These are phyloP conservation scores for Chrysochromulina tobinii DNA, from an alignment of 78 protist genomes.

Conservation along the genomic window DNA sequence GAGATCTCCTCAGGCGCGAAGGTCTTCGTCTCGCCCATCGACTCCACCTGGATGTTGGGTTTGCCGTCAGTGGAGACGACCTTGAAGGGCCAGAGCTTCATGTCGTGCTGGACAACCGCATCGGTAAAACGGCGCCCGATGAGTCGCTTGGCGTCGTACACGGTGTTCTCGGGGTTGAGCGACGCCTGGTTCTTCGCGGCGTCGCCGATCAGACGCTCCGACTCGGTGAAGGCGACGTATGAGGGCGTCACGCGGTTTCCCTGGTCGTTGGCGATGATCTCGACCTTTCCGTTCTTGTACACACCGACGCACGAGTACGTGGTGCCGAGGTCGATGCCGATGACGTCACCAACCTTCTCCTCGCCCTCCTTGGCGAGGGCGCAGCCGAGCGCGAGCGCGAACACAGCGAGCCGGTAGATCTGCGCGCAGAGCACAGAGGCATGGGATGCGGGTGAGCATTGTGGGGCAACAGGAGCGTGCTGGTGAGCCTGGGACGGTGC, in stretches of 20 bases:
- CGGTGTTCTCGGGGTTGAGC: slow-evolving; percentile 94
- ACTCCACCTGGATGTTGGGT: slow-evolving; percentile 61
- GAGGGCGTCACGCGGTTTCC: slow-evolving; percentile 98
- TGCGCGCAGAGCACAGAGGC: too few relatives aligned
- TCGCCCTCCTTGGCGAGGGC: too few relatives aligned
- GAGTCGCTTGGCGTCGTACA: slow-evolving; percentile 94
- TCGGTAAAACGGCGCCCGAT: slow-evolving; percentile 72
- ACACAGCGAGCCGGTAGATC: too few relatives aligned
- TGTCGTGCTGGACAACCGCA: slow-evolving; percentile 86
- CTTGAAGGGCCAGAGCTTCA: slow-evolving; percentile 62
- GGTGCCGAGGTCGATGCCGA: slow-evolving; percentile 55
- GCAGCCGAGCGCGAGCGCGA: too few relatives aligned
- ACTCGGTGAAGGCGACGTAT: slow-evolving; percentile 92
- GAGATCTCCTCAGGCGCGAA: slow-evolving; percentile 95
- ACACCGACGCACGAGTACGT: slow-evolving; percentile 78
- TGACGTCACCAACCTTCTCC: background rate
- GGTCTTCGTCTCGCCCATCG: slow-evolving; percentile 52
- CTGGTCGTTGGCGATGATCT: slow-evolving; percentile 98
- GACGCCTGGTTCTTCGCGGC: slow-evolving; percentile 86
- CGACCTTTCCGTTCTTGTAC: slow-evolving; percentile 62
- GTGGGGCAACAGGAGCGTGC: too few relatives aligned
- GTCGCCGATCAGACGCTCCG: slow-evolving; percentile 69
- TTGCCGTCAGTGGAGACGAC: slow-evolving; percentile 62
- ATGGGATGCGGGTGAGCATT: too few relatives aligned
- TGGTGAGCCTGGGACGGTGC: too few relatives aligned